Conservation (phyloP, 2,329 filamentous ascomycete genomes). For the Hymenoscyphus infarciens region DNA sequence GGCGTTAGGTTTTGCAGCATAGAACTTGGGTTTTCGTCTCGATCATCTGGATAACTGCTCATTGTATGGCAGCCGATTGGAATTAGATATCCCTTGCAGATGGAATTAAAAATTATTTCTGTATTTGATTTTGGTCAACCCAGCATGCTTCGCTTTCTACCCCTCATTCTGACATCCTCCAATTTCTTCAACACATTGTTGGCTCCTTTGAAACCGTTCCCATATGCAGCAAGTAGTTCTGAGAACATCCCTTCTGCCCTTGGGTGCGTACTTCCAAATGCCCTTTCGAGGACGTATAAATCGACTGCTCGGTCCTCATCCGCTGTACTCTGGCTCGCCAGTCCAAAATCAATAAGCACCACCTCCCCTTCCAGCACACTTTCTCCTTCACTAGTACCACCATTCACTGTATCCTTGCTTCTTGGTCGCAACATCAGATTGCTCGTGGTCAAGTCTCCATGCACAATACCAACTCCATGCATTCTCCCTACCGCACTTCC, state of each 20-base stretch:
- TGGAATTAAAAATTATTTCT: not conserved
- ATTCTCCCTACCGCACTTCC: constrained; percentile 69
- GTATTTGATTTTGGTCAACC: constrained; percentile 49
- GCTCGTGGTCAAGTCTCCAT: constrained; percentile 95
- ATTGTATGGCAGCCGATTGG: not conserved
- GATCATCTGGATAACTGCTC: not conserved
- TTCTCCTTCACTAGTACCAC: constrained; percentile 21
- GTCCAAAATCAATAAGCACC: constrained; percentile 89
- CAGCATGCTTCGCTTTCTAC: constrained; percentile 95
- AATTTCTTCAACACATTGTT: constrained; percentile 72
- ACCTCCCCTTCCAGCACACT: constrained; percentile 63
- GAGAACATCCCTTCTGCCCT: constrained; percentile 73
- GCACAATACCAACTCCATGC: constrained; percentile 82
- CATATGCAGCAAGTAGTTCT: constrained; percentile 72
- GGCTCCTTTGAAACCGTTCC: constrained; percentile 69
- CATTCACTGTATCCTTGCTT: constrained; percentile 10
- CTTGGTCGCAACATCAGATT: constrained; percentile 76
- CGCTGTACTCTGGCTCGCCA: constrained; percentile 74
- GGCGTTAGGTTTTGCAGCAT: constrained; percentile 3
- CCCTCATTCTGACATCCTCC: constrained; percentile 89
- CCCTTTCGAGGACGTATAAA: constrained; percentile 90
- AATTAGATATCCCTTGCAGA: not conserved
- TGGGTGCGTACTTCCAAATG: constrained; percentile 93
- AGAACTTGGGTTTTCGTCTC: constrained; percentile 2
- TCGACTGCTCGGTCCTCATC: constrained; percentile 96